Conservation (phyloP, 768 basidiomycete species). For the Scleroderma citrinum region DNA sequence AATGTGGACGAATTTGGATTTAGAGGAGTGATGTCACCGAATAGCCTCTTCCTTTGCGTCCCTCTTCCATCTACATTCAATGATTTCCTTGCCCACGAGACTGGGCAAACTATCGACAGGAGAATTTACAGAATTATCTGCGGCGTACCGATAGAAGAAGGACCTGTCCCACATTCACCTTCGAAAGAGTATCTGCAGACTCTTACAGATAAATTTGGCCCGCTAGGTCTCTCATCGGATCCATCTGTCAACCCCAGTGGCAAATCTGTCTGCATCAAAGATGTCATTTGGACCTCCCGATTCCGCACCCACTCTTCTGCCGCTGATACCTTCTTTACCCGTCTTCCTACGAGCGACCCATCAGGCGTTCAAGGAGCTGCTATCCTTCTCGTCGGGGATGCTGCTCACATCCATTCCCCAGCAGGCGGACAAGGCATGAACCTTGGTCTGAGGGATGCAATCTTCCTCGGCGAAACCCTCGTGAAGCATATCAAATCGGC, state of each 20-base stretch:
- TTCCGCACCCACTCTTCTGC: conserved; percentile 42
- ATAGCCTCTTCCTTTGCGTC: conserved; percentile 31
- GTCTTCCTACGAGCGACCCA: too few relatives aligned
- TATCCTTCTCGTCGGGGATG: too few relatives aligned
- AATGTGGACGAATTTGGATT: conserved; percentile 2
- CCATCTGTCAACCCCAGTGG: too few relatives aligned
- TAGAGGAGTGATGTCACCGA: conserved; percentile 20
- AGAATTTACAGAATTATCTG: conserved; percentile 36
- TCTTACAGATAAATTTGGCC: conserved; percentile 38
- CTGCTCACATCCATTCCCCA: too few relatives aligned
- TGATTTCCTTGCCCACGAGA: conserved; percentile 9
- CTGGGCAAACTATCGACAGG: conserved; percentile 4
- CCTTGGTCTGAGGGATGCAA: conserved; percentile 16
- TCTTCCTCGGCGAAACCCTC: conserved; percentile 35
- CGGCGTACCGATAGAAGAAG: conserved; percentile 31
- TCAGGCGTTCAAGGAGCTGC: too few relatives aligned
- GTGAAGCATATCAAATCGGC: conserved; percentile 55
- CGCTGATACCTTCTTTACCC: too few relatives aligned
- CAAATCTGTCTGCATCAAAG: conserved; percentile 28
- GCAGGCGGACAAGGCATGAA: too few relatives aligned
- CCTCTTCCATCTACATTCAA: conserved; percentile 31
- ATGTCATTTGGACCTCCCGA: conserved; percentile 41
- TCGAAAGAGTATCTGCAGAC: conserved; percentile 38
- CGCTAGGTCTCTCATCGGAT: conserved; percentile 28
- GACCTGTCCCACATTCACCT: conserved; percentile 33